Percentiles rank a stretch among this genome's conserved stretches.
phyloP scores from a whole-genome alignment of 257 asterid genomes.

The Plantago major region DNA sequence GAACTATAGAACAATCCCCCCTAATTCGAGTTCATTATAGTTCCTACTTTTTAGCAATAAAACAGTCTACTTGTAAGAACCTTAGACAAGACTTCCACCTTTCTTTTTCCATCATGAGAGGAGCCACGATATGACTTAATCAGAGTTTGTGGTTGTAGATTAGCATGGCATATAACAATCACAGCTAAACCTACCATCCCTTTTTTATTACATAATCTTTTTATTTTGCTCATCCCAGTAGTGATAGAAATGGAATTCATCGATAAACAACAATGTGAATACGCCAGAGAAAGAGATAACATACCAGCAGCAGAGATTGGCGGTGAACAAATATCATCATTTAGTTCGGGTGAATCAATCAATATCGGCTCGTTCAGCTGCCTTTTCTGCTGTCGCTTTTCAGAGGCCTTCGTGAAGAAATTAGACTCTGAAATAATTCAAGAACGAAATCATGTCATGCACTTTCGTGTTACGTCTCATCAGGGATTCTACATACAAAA shows the following conservation, averaged over 20 bases:
- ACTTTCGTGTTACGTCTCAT: slow-evolving; percentile 7
- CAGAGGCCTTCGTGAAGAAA: slow-evolving; percentile 52
- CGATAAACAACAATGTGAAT: background rate
- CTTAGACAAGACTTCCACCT: too few relatives aligned
- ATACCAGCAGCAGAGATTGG: slow-evolving; percentile 53
- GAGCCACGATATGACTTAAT: too few relatives aligned
- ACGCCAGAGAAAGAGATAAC: slow-evolving; percentile 21
- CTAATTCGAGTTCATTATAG: too few relatives aligned
- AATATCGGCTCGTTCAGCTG: slow-evolving; percentile 38
- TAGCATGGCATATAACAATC: too few relatives aligned
- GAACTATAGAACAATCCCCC: too few relatives aligned
- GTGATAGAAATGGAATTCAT: background rate
- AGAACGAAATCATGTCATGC: slow-evolving; percentile 15
- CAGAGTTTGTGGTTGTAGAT: too few relatives aligned
- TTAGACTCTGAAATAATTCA: slow-evolving; percentile 49
- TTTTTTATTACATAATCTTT: too few relatives aligned
- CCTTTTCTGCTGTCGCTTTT: slow-evolving; percentile 40
- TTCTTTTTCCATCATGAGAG: too few relatives aligned
- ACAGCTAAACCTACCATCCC: too few relatives aligned
- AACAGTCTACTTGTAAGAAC: too few relatives aligned
- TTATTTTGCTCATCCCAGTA: too few relatives aligned
- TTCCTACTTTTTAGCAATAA: too few relatives aligned
- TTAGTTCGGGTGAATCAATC: slow-evolving; percentile 36
- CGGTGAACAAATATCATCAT: slow-evolving; percentile 32
- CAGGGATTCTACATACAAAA: slow-evolving; percentile 5